Evolutionary conservation across 176 grass and related monocot genomes (phyloP), one percentile per base, ranked within the genome.

Genomic region (Hyparrhenia diplandra): DNA sequence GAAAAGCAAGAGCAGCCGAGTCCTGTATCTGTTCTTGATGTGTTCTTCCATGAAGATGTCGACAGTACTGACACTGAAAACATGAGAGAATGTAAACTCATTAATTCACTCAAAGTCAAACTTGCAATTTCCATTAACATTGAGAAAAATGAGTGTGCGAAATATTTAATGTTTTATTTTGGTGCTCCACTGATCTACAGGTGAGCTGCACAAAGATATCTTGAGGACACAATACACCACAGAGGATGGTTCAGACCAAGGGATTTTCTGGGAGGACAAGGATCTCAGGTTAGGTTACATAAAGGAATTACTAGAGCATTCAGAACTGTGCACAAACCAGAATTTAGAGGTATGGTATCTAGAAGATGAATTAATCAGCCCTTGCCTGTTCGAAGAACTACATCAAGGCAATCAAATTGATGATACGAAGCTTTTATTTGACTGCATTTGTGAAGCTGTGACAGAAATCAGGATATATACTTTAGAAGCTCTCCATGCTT

Each of bases 401-500:
- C 73, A 59, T 29, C 75, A 78, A 24, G 63, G 40, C 47, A 62
- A 61, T 75, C 78, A 71, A 71, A 54, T 25, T 41, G 74, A 94
- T 55, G 84, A 89, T 73, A 24, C 39, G 25, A 91, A 80, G 86
- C 78, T 94, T 64, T 75, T 86, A 13, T 89, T 92, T 84, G 90
- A 92, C 73, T 86, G 88, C 40, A 80, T 88, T 25, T 79, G 76
- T 82, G 83, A 94, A 94, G 86, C 70, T 83, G 18, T 94, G 63
- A 60, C 74, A 28, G 36, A 70, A 71, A 84, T 91, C 83, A 91
- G 73, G 54, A 78, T 57, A 82, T 49, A 64, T 78, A 83, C 43
- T 91, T 86, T 52, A 80, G 36, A 69, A 74, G 40, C 39, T 31
- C 51, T 66, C 66, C 72, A 45, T 77, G 37, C 23, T 51, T 84